Base-by-base conservation (phyloP, 225 moss, liverwort and hornwort genomes). In the Takakia lepidozioides region DNA sequence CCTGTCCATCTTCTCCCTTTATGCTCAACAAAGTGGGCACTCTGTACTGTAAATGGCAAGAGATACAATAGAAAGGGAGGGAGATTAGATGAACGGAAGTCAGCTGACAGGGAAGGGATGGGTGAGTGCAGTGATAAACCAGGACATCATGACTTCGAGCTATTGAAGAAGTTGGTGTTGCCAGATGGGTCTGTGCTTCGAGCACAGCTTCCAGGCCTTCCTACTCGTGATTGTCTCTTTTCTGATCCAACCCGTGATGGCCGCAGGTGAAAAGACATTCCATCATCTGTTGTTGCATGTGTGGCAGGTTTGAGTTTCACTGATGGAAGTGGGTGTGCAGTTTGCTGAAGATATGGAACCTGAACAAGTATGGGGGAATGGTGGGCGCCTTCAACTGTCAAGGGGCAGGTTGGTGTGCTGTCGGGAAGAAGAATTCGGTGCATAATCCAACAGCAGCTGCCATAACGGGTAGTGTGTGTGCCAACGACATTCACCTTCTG, bases 321-420 rank as follows among this genome's bases (percentile, higher is more conserved):
- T n/a, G n/a, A n/a, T n/a, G 1, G 32, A 32, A 19, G 40, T 10
- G 3, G 51, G 54, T 25, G 25, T 54, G 43, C 57, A 83, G 83
- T 57, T 67, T 99, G 67, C 44, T 99, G 49, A 99, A 91, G 64
- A 83, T 99, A 22, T 99, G 98, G 98, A 99, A 99, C 64, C 75
- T 87, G 91, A 99, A 99, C 61, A 78, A 71, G 53, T 76, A 67
- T 25, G 87, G 91, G 46, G 98, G 98, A 49, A 78, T 99, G 55
- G 42, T 99, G 14, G 91, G 85, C 59, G 76, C 72, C 49, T 99
- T 99, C 72, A 99, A 99, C 15, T 99, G 98, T 59, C 98, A 99
- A 83, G 98, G 98, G 46, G 87, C 98, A 36, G 98, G 87, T 15
- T 99, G 98, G 98, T 91, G 87, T 57, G 91, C 91, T 57, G 58